phyloP scores from a whole-genome alignment of 352 stramenopile genomes.

The Aphanomyces invadans region DNA sequence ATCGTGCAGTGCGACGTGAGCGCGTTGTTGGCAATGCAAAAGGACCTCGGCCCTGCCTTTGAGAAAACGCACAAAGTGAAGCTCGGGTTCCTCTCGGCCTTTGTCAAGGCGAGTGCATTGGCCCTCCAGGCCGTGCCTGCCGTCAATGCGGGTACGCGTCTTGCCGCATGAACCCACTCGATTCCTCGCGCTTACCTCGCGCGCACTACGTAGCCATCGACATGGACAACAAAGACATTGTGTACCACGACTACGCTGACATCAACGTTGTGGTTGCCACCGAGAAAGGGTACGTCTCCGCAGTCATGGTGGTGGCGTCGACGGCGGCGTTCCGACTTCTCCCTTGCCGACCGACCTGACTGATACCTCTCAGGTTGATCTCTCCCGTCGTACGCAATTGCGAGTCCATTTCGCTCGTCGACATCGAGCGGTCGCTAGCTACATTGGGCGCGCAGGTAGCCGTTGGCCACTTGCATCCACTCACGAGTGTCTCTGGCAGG shows the following conservation, averaged over 20 bases:
- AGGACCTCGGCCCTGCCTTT: slow-evolving; percentile 90
- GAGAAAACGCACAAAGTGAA: slow-evolving; percentile 96
- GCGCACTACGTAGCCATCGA: slow-evolving; percentile 83
- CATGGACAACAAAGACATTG: slow-evolving; percentile 96
- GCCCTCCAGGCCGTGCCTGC: slow-evolving; percentile 90
- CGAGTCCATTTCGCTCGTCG: slow-evolving; percentile 93
- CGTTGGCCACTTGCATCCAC: too few relatives aligned
- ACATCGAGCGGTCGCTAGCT: slow-evolving; percentile 94
- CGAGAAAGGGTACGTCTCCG: slow-evolving; percentile 64
- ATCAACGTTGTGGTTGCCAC: slow-evolving; percentile 96
- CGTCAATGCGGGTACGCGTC: slow-evolving; percentile 91
- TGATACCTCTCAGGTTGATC: slow-evolving; percentile 89
- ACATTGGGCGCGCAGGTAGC: slow-evolving; percentile 58
- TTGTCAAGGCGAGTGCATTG: slow-evolving; percentile 94
- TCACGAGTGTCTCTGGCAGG: slow-evolving; percentile 30
- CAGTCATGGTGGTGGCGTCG: too few relatives aligned
- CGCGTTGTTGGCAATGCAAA: slow-evolving; percentile 91
- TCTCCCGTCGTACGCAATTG: slow-evolving; percentile 97
- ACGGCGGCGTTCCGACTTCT: too few relatives aligned
- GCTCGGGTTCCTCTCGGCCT: slow-evolving; percentile 98
- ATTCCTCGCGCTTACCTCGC: slow-evolving; percentile 18
- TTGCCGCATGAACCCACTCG: too few relatives aligned
- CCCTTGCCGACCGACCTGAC: too few relatives aligned
- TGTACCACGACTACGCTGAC: slow-evolving; percentile 98
- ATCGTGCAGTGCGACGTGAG: slow-evolving; percentile 84